Conservation (phyloP, 2,329 filamentous ascomycete species). For the Seiridium unicorne region DNA sequence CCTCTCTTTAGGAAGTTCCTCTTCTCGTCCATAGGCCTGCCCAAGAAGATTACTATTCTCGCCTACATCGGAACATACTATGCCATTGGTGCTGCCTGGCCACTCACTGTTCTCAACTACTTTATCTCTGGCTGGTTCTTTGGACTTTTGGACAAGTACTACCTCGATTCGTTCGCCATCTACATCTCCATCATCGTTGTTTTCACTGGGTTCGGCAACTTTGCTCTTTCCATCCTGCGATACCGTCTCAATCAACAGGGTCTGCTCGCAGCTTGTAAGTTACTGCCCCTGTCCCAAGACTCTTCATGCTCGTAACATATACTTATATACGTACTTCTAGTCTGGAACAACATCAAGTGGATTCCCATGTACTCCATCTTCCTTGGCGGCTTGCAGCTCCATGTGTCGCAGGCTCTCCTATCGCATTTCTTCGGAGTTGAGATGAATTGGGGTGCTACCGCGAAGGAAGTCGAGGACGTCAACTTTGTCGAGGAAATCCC, state of each 20-base stretch:
- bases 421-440: constrained; percentile 41
- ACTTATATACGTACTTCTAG: constrained; percentile 13
- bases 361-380: constrained; percentile 38
- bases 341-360: constrained; percentile 56
- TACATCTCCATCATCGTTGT: constrained; percentile 31
- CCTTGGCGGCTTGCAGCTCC: constrained; percentile 40
- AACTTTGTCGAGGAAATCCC: constrained; percentile 32
- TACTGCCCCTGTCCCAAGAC: neutral
- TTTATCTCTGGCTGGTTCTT: constrained; percentile 72
- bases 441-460: constrained; percentile 35
- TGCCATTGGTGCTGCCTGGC: constrained; percentile 73
- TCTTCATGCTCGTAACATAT: neutral
- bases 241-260: constrained; percentile 54
- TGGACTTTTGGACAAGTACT: constrained; percentile 52
- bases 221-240: constrained; percentile 54
- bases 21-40: constrained; percentile 69
- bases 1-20: constrained; percentile 75
- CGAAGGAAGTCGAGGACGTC: constrained; percentile 31
- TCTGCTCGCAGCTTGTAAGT: constrained; percentile 41
- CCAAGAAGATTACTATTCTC: constrained; percentile 73
- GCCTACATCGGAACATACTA: constrained; percentile 81
- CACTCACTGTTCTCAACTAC: constrained; percentile 72
- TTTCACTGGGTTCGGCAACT: constrained; percentile 29
- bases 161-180: constrained; percentile 55
- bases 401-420: constrained; percentile 37